These are phyloP conservation scores for Gymnopilus junonius DNA, from an alignment of 768 basidiomycete species.

Conservation along the genomic window DNA sequence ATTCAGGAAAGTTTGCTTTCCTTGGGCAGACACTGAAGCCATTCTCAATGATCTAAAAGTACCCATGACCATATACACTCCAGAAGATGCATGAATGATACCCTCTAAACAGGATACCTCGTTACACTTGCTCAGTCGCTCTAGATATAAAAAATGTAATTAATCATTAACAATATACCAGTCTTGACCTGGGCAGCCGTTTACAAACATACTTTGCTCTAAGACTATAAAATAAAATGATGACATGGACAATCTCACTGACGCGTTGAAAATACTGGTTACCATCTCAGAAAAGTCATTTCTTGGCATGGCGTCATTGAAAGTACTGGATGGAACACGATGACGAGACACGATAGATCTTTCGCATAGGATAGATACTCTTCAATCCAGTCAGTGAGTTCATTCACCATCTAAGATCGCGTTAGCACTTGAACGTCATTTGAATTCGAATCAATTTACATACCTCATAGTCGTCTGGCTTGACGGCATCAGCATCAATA, in stretches of 20 bases:
- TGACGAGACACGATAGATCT: conserved; percentile 20
- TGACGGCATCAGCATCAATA: conserved; percentile 23
- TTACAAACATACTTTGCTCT: conserved; percentile 30
- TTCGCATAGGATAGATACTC: conserved; percentile 22
- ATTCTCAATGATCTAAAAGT: conserved; percentile 36
- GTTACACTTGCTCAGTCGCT: not conserved
- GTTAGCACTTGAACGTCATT: not conserved
- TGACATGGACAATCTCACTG: conserved; percentile 19
- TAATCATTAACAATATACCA: conserved; percentile 28
- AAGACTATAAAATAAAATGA: conserved; percentile 23
- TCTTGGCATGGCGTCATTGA: conserved; percentile 23
- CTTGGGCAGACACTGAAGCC: conserved; percentile 42
- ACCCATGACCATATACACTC: conserved; percentile 39
- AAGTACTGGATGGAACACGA: conserved; percentile 25
- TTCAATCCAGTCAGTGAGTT: conserved; percentile 27
- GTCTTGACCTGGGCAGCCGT: conserved; percentile 20
- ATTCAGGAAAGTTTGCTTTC: conserved; percentile 48
- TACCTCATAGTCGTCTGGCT: conserved; percentile 25
- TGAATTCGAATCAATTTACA: not conserved
- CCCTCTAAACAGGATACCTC: not conserved
- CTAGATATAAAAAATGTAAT: not conserved
- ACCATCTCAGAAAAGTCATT: conserved; percentile 29
- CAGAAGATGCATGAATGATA: not conserved
- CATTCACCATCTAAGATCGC: conserved; percentile 19
- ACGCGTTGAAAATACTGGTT: conserved; percentile 27